These are phyloP conservation scores for Spiromastix sp. DNA, from an alignment of 2,329 filamentous ascomycete species.

Conservation along the genomic window DNA sequence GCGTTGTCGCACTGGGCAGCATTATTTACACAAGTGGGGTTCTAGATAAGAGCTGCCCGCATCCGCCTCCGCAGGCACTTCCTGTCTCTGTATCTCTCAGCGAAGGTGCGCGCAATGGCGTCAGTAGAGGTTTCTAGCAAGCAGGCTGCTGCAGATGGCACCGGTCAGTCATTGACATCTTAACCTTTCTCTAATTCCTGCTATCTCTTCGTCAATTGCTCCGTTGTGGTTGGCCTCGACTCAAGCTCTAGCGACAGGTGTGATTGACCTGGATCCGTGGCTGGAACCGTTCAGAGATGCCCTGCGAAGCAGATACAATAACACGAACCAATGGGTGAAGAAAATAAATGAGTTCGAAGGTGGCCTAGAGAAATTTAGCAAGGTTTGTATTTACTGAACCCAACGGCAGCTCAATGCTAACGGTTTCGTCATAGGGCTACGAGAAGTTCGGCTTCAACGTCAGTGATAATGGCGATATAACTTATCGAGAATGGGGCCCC, in stretches of 20 bases:
- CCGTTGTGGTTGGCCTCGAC: slow-evolving; percentile 1
- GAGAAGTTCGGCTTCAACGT: slow-evolving; percentile 83
- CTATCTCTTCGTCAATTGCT: background rate
- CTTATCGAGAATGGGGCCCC: slow-evolving; percentile 93
- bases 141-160: slow-evolving; percentile 16
- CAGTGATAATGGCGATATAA: slow-evolving; percentile 69
- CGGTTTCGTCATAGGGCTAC: slow-evolving; percentile 51
- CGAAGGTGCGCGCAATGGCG: no score
- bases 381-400: slow-evolving; percentile 38
- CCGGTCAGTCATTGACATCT: slow-evolving; percentile 15
- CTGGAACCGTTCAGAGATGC: slow-evolving; percentile 73
- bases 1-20: no score
- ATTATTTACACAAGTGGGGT: no score
- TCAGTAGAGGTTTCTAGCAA: background rate
- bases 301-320: slow-evolving; percentile 64
- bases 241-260: slow-evolving; percentile 40
- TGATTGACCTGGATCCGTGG: slow-evolving; percentile 80
- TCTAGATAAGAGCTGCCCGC: no score
- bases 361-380: slow-evolving; percentile 83
- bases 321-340: slow-evolving; percentile 78
- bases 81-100: no score
- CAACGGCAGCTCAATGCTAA: background rate
- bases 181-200: background rate
- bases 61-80: no score
- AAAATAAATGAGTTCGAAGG: slow-evolving; percentile 75